phyloP scores from a whole-genome alignment of 1,139 yeast genomes.

The Kodamaea derodonti region DNA sequence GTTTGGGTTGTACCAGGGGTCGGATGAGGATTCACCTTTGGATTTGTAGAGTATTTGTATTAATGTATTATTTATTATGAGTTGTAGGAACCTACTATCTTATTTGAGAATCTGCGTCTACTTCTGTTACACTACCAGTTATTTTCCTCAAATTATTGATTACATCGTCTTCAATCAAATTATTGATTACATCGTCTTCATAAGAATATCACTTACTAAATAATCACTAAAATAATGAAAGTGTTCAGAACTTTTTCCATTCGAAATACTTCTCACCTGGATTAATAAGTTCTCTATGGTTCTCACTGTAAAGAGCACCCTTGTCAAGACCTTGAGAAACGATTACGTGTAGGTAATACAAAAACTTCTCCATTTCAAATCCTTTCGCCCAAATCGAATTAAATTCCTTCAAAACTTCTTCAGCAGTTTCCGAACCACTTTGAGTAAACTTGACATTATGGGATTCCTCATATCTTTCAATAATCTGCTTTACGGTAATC shows the following conservation, averaged over 20 bases:
- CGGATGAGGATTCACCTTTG: not conserved
- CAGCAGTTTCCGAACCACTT: conserved; percentile 20
- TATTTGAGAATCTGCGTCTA: too few species aligned
- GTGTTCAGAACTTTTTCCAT: conserved; percentile 35
- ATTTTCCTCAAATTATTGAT: too few species aligned
- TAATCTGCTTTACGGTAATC: conserved; percentile 35
- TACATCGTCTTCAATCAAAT: too few species aligned
- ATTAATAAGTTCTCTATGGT: conserved; percentile 50
- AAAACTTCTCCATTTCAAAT: conserved; percentile 22
- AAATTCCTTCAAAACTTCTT: conserved; percentile 29
- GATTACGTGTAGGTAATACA: conserved; percentile 29
- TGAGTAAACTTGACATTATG: conserved; percentile 35
- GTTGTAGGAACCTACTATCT: too few species aligned
- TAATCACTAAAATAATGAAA: too few species aligned
- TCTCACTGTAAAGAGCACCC: conserved; percentile 27
- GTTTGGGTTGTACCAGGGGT: not conserved
- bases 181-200: too few species aligned
- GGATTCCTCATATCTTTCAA: conserved; percentile 37
- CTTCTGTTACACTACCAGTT: too few species aligned
- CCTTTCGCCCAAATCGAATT: conserved; percentile 26
- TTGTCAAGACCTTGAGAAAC: conserved; percentile 35
- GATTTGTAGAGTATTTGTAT: not conserved
- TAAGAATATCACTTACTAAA: too few species aligned
- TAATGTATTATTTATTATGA: not conserved
- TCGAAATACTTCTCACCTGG: conserved; percentile 51